A percentile compares a stretch with the other conserved stretches of the same genome.
Evolutionary conservation across 306 rosid species (phyloP).

Genomic region (Vigna trinervia): DNA sequence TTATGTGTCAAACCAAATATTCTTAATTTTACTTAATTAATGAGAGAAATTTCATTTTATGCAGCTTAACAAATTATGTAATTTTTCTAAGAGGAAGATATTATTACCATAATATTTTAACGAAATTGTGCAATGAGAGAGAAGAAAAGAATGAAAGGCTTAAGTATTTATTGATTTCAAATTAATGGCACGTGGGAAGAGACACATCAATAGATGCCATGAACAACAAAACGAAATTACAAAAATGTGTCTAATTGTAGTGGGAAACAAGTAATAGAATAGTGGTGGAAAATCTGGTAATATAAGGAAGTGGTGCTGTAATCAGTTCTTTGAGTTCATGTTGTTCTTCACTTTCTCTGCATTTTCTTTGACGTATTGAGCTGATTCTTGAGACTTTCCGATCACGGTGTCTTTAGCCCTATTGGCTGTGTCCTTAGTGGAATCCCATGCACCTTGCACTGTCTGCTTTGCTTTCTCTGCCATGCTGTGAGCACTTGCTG

Average conservation of each 20-base stretch:
- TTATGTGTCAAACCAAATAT: too few species aligned
- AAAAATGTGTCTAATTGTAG: background rate
- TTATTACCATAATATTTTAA: background rate
- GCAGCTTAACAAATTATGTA: too few species aligned
- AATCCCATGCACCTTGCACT: slow-evolving; percentile 71
- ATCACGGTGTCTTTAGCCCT: slow-evolving; percentile 55
- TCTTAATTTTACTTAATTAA: too few species aligned
- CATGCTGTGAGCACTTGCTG: slow-evolving; percentile 60
- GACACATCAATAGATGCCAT: slow-evolving; percentile 26
- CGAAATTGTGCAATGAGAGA: background rate
- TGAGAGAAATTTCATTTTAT: too few species aligned
- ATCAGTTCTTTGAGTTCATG: slow-evolving; percentile 62
- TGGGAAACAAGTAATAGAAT: slow-evolving; percentile 3
- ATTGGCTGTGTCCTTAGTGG: slow-evolving; percentile 68
- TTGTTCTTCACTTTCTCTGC: slow-evolving; percentile 47
- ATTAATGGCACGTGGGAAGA: slow-evolving; percentile 47
- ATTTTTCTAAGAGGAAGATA: background rate
- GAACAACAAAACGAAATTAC: background rate
- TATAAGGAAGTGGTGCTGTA: background rate
- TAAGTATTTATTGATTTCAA: slow-evolving; percentile 36
- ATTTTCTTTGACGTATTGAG: slow-evolving; percentile 55
- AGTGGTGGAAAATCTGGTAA: background rate
- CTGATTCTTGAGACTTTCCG: slow-evolving; percentile 60
- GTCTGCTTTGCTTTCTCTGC: slow-evolving; percentile 71
- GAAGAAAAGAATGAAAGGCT: background rate